Base-by-base conservation (phyloP, 225 moss, liverwort and hornwort genomes). In the Polytrichum commune region DNA sequence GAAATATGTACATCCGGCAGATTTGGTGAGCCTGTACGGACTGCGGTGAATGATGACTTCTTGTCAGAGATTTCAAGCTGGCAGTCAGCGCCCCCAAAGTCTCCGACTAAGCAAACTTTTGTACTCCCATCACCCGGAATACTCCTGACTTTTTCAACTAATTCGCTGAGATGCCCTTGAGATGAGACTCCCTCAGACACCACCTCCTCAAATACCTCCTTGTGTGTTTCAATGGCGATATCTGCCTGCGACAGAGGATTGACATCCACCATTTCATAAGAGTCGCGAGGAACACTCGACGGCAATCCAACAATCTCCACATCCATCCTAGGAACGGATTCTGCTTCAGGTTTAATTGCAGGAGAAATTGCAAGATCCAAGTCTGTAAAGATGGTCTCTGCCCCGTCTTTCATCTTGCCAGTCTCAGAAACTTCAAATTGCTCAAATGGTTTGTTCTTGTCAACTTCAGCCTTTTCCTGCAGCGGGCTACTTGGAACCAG, bases 101-200 rank as follows among this genome's bases (percentile, higher is more conserved):
- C 64, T 7, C 60, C 74, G 19, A 69, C 55, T 61, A 81, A 3
- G 70, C 80, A 83, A 66, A 78, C 58, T 55, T 74, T 81, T 2
- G 71, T 54, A 7, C 54, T 65, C 10, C 70, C 76, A 29, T 71
- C 83, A 27, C 46, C 62, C 8, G 63, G 65, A 16, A 60, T 80
- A 30, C 67, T 87, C 73, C 16, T 16, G 46, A 46, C 46, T 46
- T 46, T 46, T 46, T 81, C 57, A 32, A 29, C 18, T 28, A 26
- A 29, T 9, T 18, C 24, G 13, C 23, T 54, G 35, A 19, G 23
- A 54, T 9, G 16, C 54, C 54, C 54, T 22, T 38, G 46, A 46
- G 19, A 8, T 24, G 24, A 53, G 27, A 9, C 16, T 68, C 54
- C 68, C 24, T 53, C 33, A 22, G 4, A 38, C n/a, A 38, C 53